Percentiles rank a stretch among this genome's conserved stretches.
phyloP scores from a whole-genome alignment of 2,329 filamentous ascomycete species.

The Myotisia sp. region DNA sequence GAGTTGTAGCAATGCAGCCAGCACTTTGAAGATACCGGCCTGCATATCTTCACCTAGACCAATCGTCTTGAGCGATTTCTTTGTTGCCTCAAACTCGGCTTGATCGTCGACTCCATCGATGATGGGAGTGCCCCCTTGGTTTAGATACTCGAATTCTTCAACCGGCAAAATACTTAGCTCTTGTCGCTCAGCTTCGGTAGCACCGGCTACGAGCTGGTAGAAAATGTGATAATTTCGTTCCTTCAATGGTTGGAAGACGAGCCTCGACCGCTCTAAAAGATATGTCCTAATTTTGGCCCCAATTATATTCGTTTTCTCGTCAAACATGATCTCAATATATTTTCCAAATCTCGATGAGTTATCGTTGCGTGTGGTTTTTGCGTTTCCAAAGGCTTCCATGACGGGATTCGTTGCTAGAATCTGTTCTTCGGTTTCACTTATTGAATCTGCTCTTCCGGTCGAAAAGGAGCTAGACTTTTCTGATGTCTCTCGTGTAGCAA shows the following conservation, averaged over 20 bases:
- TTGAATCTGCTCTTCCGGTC: conserved; percentile 61
- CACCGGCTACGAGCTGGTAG: conserved; percentile 88
- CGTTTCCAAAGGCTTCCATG: conserved; percentile 99
- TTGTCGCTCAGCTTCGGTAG: conserved; percentile 68
- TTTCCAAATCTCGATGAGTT: conserved; percentile 98
- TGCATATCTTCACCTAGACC: conserved; percentile 65
- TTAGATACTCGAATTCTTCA: conserved; percentile 90
- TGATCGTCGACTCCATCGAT: conserved; percentile 95
- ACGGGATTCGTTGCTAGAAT: conserved; percentile 97
- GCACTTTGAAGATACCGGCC: conserved; percentile 70
- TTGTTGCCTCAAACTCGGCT: conserved; percentile 80
- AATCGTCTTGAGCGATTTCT: conserved; percentile 73
- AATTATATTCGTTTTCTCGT: conserved; percentile 87
- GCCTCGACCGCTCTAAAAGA: conserved; percentile 79
- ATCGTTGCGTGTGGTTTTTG: conserved; percentile 98
- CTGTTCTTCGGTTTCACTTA: conserved; percentile 97
- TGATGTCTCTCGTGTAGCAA: conserved; percentile 89
- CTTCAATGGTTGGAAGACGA: conserved; percentile 94
- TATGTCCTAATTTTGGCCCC: conserved; percentile 96
- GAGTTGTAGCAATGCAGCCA: conserved; percentile 82
- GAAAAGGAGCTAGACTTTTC: conserved; percentile 66
- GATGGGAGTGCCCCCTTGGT: conserved; percentile 78
- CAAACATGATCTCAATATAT: conserved; percentile 99
- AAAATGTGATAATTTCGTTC: conserved; percentile 99
- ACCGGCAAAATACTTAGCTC: conserved; percentile 65